Evolutionary conservation across 148 eudicot species (phyloP), one percentile per base, ranked within the genome.

Genomic region (Tetragonia tetragonoides): DNA sequence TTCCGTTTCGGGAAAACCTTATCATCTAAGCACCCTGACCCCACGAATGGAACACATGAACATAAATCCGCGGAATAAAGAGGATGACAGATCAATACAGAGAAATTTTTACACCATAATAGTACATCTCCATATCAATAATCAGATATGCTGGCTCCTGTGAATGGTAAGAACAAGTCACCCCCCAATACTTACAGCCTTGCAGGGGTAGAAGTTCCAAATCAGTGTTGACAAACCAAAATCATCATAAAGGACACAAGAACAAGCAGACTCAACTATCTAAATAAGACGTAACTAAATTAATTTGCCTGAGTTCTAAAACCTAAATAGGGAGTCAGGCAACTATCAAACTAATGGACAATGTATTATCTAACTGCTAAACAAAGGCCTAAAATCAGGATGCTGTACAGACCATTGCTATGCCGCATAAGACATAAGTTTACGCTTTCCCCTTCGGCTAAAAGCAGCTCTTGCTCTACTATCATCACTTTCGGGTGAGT

Each of bases 401-500:
- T 7, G 7, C 73, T 78, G 78, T 74, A 82, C 75, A 82, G 24
- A 3, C 9, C 10, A 57, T 47, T 21, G 67, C n/a, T 44, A 38
- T 40, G 12, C 44, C 16, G 75, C 37, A 69, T 39, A 54, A 78
- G 53, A 79, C 37, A 69, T 39, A 54, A 78, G 53, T 70, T 85
- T 90, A 46, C 91, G 86, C 78, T 85, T 90, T 6, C 87, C 87
- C 65, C 79, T 88, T n/a, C 91, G 83, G 68, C 86, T 84, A 16
- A 85, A 87, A 77, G 80, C 79, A 70, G 85, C 82, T 57, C 87
- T 78, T 20, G 80, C 73, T 75, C 71, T 76, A 57, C 70, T 71
- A 28, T 87, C 82, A 21, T 86, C 87, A 39, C 85, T 77, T 74
- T 89, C 88, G 14, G 97, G 94, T 14, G 98, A 87, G 75, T 91